phyloP scores from a whole-genome alignment of 768 basidiomycete genomes.

The Dentipellis fragilis region DNA sequence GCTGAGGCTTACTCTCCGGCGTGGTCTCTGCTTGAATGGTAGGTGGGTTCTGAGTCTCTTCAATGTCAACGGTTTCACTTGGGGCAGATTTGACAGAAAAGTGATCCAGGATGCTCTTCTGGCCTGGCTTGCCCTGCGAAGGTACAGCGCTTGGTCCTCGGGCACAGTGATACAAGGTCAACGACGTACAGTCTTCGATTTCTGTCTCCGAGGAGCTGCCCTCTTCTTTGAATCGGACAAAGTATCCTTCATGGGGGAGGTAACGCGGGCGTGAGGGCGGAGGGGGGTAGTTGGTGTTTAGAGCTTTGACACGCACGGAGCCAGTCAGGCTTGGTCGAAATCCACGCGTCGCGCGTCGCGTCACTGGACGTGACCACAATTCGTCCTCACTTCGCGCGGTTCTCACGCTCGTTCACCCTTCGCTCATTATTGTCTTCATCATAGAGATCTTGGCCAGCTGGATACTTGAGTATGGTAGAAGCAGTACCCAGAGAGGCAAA shows the following conservation, averaged over 20 bases:
- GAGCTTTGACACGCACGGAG: neutral
- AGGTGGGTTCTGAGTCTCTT: too few relatives aligned
- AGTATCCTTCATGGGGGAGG: neutral
- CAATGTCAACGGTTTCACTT: neutral
- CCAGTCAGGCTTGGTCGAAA: too few relatives aligned
- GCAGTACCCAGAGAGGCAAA: neutral
- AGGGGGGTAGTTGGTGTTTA: neutral
- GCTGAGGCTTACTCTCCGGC: too few relatives aligned
- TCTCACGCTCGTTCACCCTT: neutral
- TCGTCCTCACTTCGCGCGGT: neutral
- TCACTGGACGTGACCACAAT: neutral
- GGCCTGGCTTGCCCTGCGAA: neutral
- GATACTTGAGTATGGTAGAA: neutral
- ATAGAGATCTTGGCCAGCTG: neutral
- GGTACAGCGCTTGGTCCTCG: neutral
- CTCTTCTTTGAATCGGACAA: neutral
- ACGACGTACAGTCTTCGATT: neutral
- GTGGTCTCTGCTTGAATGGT: too few relatives aligned
- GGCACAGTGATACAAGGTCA: neutral
- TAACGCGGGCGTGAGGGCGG: neutral
- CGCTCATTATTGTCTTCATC: too few relatives aligned
- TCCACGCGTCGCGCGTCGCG: neutral
- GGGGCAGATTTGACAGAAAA: neutral
- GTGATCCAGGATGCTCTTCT: constrained; percentile 1
- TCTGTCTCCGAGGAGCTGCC: neutral